Evolutionary conservation across 352 stramenopile species (phyloP).

Genomic region (Saprolegnia parasitica): DNA sequence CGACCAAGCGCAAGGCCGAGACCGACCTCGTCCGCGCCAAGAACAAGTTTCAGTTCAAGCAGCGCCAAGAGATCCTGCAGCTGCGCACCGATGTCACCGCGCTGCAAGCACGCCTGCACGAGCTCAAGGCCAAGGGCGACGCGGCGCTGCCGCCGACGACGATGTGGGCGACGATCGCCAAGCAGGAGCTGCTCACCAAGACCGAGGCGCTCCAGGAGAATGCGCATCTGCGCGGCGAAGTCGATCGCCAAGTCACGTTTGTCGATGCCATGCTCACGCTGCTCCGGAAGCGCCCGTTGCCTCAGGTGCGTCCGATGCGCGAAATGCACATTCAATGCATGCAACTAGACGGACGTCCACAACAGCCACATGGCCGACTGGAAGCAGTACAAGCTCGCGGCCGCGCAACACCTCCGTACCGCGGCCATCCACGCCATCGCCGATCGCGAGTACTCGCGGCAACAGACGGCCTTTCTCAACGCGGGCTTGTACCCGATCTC

Average conservation of each 20-base stretch:
- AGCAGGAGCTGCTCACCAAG: constrained; percentile 13
- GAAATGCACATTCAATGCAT: neutral
- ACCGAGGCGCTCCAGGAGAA: constrained; percentile 2
- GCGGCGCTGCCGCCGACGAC: neutral
- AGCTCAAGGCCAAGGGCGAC: neutral
- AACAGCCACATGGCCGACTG: constrained; percentile 14
- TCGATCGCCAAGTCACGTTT: constrained; percentile 1
- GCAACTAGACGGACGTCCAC: constrained; percentile 5
- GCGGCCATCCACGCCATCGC: constrained; percentile 21
- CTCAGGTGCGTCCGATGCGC: neutral
- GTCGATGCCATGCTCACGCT: neutral
- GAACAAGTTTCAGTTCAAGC: constrained; percentile 20
- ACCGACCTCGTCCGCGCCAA: neutral
- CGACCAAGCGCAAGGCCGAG: constrained; percentile 17
- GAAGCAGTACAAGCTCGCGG: constrained; percentile 21
- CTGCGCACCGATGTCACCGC: constrained; percentile 9
- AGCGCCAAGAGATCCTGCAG: constrained; percentile 21
- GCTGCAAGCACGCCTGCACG: neutral
- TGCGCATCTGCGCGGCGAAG: neutral
- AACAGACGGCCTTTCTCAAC: constrained; percentile 26
- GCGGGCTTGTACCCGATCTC: neutral
- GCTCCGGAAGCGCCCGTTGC: constrained; percentile 2
- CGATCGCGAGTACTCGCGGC: constrained; percentile 11
- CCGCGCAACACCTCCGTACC: neutral
- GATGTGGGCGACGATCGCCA: neutral